These are phyloP conservation scores for Daldinia sp. DNA, from an alignment of 2,329 filamentous ascomycete genomes.

Conservation along the genomic window DNA sequence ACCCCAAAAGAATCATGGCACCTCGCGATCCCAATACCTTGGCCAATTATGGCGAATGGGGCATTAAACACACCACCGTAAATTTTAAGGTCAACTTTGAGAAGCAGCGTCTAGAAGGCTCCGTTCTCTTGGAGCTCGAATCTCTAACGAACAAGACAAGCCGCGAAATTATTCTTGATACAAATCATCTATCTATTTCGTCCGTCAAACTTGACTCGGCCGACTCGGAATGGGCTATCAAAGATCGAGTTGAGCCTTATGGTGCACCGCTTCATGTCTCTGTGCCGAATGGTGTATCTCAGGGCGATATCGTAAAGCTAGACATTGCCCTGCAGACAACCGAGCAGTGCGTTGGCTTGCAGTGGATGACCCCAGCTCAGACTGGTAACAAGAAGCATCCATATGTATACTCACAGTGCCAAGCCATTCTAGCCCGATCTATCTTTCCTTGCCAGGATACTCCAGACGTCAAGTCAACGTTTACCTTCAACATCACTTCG, in stretches of 20 bases:
- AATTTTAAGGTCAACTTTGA: constrained; percentile 87
- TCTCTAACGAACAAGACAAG: constrained; percentile 77
- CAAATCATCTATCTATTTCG: constrained; percentile 80
- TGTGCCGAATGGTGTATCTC: constrained; percentile 62
- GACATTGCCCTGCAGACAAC: constrained; percentile 82
- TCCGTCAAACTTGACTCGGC: constrained; percentile 74
- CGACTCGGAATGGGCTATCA: constrained; percentile 72
- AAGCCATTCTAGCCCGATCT: constrained; percentile 93
- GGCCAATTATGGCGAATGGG: constrained; percentile 90
- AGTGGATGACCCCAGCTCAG: constrained; percentile 94
- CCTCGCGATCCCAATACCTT: constrained; percentile 86
- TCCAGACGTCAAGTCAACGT: constrained; percentile 95
- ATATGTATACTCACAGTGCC: constrained; percentile 98
- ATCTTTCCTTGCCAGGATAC: constrained; percentile 98
- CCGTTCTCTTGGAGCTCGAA: constrained; percentile 78
- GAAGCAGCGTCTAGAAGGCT: constrained; percentile 77
- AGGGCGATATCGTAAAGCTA: constrained; percentile 62
- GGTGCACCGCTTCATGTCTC: constrained; percentile 74
- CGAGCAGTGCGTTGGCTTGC: constrained; percentile 85
- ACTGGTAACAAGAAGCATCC: constrained; percentile 95
- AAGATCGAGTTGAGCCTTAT: constrained; percentile 75
- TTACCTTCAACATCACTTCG: constrained; percentile 87
- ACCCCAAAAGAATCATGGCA: constrained; percentile 44
- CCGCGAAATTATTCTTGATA: constrained; percentile 84
- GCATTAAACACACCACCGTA: constrained; percentile 82